Evolutionary conservation across 1,284 basidiomycete species (phyloP), one percentile per base, ranked within the genome.

Genomic region (Microbotryum silenes-acaulis): DNA sequence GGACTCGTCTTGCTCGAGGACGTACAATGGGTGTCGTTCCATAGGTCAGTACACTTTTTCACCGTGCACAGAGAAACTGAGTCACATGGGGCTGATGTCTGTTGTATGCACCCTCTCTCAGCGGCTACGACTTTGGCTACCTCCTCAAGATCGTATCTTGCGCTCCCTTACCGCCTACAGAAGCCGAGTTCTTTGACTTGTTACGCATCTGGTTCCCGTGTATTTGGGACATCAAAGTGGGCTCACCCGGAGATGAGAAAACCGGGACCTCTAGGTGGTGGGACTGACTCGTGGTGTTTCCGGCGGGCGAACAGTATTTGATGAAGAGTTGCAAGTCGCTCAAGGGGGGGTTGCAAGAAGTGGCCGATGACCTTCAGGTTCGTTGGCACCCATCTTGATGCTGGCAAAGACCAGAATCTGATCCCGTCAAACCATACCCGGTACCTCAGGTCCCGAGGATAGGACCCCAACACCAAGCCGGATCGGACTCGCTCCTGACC

Each of bases 101-200:
- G 27, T 27, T 27, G 5, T 27, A 6, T 27, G 27, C 27, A 27
- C 23, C 23, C 0, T 27, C 3, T 27, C 27, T 27, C 27, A 97
- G 93, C 74, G 96, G 94, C 37, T 98, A 98, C 77, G 94, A 99
- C 77, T 98, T 99, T 78, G 94, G 96, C 23, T 99, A 98, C 75
- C 87, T 98, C 70, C 85, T 99, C 76, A 96, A 96, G 76, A 83
- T 97, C 56, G 82, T 99, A 54, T 97, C 93, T 1, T 87, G 85
- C 68, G 81, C 86, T 72, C 88, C 91, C 50, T 78, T 98, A 65
- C 96, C 96, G 3, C 83, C 86, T 31, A 85, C 85, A 27, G 96
- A 99, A 78, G 85, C 88, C 66, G 83, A 85, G 21, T 98, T 98
- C 78, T 97, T 97, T 75, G 83, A 89, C 56, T 82, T 89, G 54